A percentile compares a stretch with the other conserved stretches of the same genome.
phyloP scores from a whole-genome alignment of 306 rosid genomes.

The Nissolia schottii region DNA sequence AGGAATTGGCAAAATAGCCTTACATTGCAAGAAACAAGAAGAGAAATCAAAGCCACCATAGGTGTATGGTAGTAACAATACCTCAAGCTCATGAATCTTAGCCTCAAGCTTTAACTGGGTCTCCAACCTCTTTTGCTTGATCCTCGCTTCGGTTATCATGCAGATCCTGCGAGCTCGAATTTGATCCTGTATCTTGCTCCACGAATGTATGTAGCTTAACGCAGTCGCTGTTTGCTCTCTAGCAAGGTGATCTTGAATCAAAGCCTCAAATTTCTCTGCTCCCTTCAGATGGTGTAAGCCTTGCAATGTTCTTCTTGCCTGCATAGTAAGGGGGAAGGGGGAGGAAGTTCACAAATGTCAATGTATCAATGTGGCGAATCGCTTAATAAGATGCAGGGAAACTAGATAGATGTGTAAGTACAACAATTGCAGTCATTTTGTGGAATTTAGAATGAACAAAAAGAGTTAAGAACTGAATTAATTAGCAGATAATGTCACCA shows the following conservation, averaged over 20 bases:
- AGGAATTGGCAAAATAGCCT: not conserved
- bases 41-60: not conserved
- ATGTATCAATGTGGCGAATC: not conserved
- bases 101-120: conserved; percentile 67
- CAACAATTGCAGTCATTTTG: not conserved
- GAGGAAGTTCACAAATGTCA: not conserved
- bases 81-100: conserved; percentile 77
- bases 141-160: conserved; percentile 63
- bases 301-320: conserved; percentile 63
- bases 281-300: conserved; percentile 37
- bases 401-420: not conserved
- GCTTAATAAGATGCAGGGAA: not conserved
- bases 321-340: not conserved
- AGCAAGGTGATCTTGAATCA: conserved; percentile 49
- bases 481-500: not conserved
- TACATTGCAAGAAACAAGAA: not conserved
- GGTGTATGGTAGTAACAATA: conserved; percentile 1
- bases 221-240: conserved; percentile 56
- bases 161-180: conserved; percentile 60
- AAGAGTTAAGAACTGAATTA: not conserved
- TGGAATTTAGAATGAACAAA: not conserved
- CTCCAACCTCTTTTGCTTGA: conserved; percentile 55
- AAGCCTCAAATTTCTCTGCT: conserved; percentile 37
- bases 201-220: conserved; percentile 57
- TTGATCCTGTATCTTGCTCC: conserved; percentile 71